phyloP scores from a whole-genome alignment of 495 filamentous ascomycete genomes.

The Aspergillus conjunctus region DNA sequence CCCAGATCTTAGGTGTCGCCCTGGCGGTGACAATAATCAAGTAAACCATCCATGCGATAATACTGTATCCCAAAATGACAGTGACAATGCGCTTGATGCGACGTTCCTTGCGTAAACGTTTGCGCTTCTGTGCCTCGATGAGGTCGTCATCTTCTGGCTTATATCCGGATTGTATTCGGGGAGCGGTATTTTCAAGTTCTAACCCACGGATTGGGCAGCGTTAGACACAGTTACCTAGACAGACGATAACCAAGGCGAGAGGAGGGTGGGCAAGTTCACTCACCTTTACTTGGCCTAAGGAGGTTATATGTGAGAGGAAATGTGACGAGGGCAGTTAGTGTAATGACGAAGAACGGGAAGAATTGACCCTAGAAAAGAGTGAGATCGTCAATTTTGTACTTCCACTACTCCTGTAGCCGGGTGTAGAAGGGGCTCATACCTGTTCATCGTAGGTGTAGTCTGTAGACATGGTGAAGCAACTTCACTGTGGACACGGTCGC shows the following conservation, averaged over 20 bases:
- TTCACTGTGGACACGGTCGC: constrained; percentile 45
- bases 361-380: constrained; percentile 73
- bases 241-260: not conserved
- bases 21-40: constrained; percentile 79
- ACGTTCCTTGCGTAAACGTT: constrained; percentile 87
- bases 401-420: not conserved
- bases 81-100: constrained; percentile 83
- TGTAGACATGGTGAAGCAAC: constrained; percentile 72
- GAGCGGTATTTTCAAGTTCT: constrained; percentile 68
- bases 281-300: constrained; percentile 74
- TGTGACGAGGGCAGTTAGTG: constrained; percentile 82
- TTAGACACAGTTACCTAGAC: not conserved
- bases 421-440: constrained; percentile 44
- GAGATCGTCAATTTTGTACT: constrained; percentile 2
- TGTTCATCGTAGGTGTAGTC: constrained; percentile 98
- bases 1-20: constrained; percentile 78
- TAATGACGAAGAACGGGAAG: constrained; percentile 98
- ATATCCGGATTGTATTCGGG: constrained; percentile 73
- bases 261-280: constrained; percentile 25
- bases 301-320: constrained; percentile 88
- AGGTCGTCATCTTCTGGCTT: constrained; percentile 79
- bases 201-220: constrained; percentile 1
- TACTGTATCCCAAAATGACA: constrained; percentile 72
- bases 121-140: constrained; percentile 80
- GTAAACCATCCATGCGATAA: constrained; percentile 92